These are phyloP conservation scores for Paraphaeosphaeria minitans DNA, from an alignment of 2,329 filamentous ascomycete genomes.

Conservation along the genomic window DNA sequence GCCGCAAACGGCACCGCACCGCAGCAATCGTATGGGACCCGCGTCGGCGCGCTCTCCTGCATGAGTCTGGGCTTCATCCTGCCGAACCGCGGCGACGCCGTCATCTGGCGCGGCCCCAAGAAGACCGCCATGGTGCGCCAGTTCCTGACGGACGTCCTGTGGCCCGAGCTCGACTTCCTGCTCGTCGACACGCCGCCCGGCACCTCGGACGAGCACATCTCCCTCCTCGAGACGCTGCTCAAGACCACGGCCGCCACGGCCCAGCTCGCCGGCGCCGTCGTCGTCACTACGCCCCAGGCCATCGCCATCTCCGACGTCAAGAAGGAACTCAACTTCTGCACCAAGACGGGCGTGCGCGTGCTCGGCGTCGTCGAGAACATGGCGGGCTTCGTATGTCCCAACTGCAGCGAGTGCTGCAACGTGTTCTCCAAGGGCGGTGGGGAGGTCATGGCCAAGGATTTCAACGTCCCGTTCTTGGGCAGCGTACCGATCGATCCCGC, in stretches of 20 bases:
- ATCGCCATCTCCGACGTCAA: constrained; percentile 91
- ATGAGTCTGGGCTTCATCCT: constrained; percentile 96
- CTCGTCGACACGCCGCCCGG: constrained; percentile 96
- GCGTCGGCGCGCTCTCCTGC: constrained; percentile 71
- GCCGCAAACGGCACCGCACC: constrained; percentile 3
- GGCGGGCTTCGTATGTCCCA: constrained; percentile 84
- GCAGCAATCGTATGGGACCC: constrained; percentile 14
- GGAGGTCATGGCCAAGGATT: constrained; percentile 84
- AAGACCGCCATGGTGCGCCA: constrained; percentile 99
- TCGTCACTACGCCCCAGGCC: constrained; percentile 95
- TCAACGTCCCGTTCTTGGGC: constrained; percentile 81
- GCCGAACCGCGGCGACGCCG: constrained; percentile 80
- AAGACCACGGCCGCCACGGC: constrained; percentile 51
- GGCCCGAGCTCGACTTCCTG: constrained; percentile 85
- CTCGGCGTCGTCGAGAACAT: constrained; percentile 97
- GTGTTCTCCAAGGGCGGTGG: constrained; percentile 93
- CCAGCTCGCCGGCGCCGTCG: constrained; percentile 83
- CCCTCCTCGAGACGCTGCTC: constrained; percentile 81
- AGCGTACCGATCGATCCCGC: constrained; percentile 90
- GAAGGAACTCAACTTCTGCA: constrained; percentile 93
- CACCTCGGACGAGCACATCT: constrained; percentile 96
- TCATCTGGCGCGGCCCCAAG: constrained; percentile 97
- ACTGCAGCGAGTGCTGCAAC: constrained; percentile 82
- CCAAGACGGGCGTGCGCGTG: constrained; percentile 77
- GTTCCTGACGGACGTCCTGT: constrained; percentile 89